Percentiles rank a stretch among this genome's conserved stretches.
Conservation (phyloP, 305 asterid genomes). For the Fraxinus platypoda region DNA sequence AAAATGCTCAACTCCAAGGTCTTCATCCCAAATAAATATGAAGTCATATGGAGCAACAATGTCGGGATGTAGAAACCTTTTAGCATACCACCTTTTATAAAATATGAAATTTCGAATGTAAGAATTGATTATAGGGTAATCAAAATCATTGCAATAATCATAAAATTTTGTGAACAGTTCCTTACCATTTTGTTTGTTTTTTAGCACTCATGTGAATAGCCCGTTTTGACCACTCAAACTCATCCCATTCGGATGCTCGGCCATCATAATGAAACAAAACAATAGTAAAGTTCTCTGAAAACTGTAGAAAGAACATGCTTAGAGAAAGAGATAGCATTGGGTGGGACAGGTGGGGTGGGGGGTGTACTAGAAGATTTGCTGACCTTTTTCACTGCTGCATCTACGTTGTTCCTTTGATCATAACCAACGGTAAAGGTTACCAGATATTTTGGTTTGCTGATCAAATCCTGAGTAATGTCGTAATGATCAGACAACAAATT, state of each 20-base stretch:
- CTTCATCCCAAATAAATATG: conserved; percentile 53
- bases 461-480: conserved; percentile 24
- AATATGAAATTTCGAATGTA: not conserved
- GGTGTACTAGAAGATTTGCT: not conserved
- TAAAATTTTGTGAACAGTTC: not conserved
- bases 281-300: conserved; percentile 53
- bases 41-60: conserved; percentile 60
- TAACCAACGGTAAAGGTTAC: conserved; percentile 31
- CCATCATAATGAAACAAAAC: conserved; percentile 65
- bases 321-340: not conserved
- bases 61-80: conserved; percentile 70
- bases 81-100: conserved; percentile 61
- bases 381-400: conserved; percentile 33
- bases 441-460: conserved; percentile 25
- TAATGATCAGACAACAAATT: not conserved
- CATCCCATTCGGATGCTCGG: conserved; percentile 57
- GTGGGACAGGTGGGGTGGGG: not conserved
- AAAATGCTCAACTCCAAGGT: conserved; percentile 41
- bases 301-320: conserved; percentile 32
- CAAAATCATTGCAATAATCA: not conserved
- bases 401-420: conserved; percentile 25
- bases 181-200: conserved; percentile 66
- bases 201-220: conserved; percentile 56
- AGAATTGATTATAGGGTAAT: not conserved
- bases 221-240: conserved; percentile 58